Percentiles rank a stretch among this genome's conserved stretches.
These are phyloP conservation scores for Lenzites betulinus DNA, from an alignment of 768 basidiomycete species.

Conservation along the genomic window DNA sequence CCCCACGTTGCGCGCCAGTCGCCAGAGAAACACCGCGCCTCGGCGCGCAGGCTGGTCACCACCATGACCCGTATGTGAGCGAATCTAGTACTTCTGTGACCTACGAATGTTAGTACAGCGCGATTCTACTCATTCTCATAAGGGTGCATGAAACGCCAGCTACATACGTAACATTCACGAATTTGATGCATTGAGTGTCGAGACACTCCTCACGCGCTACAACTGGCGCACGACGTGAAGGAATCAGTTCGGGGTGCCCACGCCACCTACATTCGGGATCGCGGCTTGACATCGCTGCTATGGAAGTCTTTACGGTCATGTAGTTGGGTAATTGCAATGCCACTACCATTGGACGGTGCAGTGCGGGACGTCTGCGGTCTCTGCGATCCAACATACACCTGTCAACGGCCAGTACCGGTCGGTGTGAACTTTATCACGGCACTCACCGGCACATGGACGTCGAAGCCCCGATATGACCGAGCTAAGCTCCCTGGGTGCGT, in stretches of 20 bases:
- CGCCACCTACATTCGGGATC: no score
- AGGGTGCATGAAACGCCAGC: no score
- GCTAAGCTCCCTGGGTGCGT: no score
- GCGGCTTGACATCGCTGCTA: no score
- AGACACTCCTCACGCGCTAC: no score
- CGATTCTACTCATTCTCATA: no score
- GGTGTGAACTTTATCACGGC: background rate
- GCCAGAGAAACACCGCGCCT: background rate
- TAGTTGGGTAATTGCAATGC: background rate
- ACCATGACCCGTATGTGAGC: background rate
- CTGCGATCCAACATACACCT: background rate
- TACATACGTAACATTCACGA: no score
- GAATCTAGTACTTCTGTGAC: no score
- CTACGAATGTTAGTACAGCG: no score
- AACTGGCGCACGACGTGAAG: background rate
- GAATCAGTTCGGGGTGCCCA: background rate
- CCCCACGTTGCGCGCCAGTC: background rate
- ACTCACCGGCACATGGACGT: background rate
- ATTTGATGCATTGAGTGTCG: no score
- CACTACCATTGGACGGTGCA: background rate
- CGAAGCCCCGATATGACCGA: background rate
- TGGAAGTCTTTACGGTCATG: background rate
- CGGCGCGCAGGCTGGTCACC: background rate
- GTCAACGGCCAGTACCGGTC: background rate
- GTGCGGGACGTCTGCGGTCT: background rate